Evolutionary conservation across 2,329 filamentous ascomycete genomes (phyloP), one percentile per base, ranked within the genome.

Genomic region (Trichophaea hybrida): DNA sequence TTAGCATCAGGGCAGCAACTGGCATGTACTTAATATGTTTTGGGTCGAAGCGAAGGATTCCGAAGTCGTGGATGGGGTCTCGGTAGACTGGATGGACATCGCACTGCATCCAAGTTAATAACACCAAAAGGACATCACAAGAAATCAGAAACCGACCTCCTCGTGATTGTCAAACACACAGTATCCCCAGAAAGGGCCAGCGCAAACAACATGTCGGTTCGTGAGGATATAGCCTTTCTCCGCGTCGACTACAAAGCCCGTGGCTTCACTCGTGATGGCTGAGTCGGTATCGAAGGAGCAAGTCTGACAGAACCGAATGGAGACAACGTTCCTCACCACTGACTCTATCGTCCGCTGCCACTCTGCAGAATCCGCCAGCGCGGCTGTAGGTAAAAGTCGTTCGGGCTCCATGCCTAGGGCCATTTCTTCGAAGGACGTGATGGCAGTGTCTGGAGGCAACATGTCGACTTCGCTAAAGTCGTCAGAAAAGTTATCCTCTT

Each of bases 81-180:
- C 93, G 88, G 75, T 98, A 98, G 54, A 98, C 89, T 6, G 93
- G 93, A 70, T 89, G 88, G 52, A 94, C 91, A 71, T 98, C 93
- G 68, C 93, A 93, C 76, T 94, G 80, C 67, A 51, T 64, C 58
- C 46, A 43, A 51, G 15, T 65, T 57, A 66, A 54, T 46, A 54
- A 32, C 49, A n/a, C 24, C 24, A 24, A 10, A 24, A 10, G 12
- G n/a, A 34, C 10, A 44, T 24, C 5, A 37, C 13, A 48, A 15
- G 33, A 44, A 55, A 34, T 43, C 43, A 49, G 34, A 33, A 52
- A 55, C 66, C 74, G 61, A 79, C 78, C 72, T 85, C 82, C 71
- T 98, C 93, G 73, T 98, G 93, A 71, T 98, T 98, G 73, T 98
- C 94, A 72, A 98, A 98, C 67, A 98, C 90, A 71, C 87, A 90